Percentiles rank a stretch among this genome's conserved stretches.
phyloP scores from a whole-genome alignment of 2,329 filamentous ascomycete species.

The Trichophyton simii region DNA sequence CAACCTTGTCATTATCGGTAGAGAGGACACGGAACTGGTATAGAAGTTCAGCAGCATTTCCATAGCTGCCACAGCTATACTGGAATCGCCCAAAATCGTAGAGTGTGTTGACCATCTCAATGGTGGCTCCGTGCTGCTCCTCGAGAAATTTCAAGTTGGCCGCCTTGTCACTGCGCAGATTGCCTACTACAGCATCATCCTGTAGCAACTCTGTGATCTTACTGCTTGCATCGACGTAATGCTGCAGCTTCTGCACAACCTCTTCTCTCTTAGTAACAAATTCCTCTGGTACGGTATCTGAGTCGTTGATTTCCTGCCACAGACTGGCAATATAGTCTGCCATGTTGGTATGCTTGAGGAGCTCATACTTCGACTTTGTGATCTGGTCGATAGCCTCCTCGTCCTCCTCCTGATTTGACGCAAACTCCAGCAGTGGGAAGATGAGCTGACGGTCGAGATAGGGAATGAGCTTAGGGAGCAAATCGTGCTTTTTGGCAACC shows the following conservation, averaged over 20 bases:
- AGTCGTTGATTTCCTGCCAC: constrained; percentile 76
- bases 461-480: constrained; percentile 78
- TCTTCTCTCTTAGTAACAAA: constrained; percentile 82
- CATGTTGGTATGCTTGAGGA: constrained; percentile 97
- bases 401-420: constrained; percentile 65
- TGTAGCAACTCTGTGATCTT: constrained; percentile 80
- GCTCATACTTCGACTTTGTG: constrained; percentile 76
- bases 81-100: constrained; percentile 96
- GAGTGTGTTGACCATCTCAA: constrained; percentile 89
- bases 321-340: constrained; percentile 90
- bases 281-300: constrained; percentile 66
- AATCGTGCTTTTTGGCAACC: constrained; percentile 59
- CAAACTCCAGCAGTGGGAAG: constrained; percentile 91
- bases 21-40: constrained; percentile 98
- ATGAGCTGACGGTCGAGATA: constrained; percentile 93
- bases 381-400: constrained; percentile 53
- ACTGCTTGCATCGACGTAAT: constrained; percentile 73
- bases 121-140: constrained; percentile 87
- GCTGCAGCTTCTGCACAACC: constrained; percentile 68
- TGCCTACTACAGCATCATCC: constrained; percentile 79
- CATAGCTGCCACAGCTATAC: constrained; percentile 94
- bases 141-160: constrained; percentile 97
- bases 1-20: constrained; percentile 95
- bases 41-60: constrained; percentile 75
- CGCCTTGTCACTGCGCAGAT: constrained; percentile 90